These are phyloP conservation scores for Xylaria venustula DNA, from an alignment of 495 filamentous ascomycete genomes.

Conservation along the genomic window DNA sequence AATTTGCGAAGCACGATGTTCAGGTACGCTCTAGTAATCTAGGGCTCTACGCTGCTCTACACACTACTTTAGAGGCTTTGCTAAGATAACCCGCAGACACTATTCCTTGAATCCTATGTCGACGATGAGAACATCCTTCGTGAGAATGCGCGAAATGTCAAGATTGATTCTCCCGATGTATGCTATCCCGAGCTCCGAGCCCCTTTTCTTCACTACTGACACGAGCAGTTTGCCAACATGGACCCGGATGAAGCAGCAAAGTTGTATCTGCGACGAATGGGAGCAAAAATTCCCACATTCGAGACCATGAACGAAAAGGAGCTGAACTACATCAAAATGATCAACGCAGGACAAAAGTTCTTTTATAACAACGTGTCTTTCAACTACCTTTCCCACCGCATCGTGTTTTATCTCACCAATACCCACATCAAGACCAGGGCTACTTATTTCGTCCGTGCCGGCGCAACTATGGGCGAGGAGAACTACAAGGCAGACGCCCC, in stretches of 20 bases:
- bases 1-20: conserved; percentile 94
- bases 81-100: conserved; percentile 56
- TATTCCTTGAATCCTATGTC: conserved; percentile 96
- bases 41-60: no score
- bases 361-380: conserved; percentile 94
- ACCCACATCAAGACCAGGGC: conserved; percentile 91
- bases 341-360: conserved; percentile 91
- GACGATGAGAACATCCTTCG: conserved; percentile 91
- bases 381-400: conserved; percentile 90
- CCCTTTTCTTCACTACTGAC: conserved; percentile 23
- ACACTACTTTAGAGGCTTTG: background rate
- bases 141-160: conserved; percentile 95
- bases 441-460: conserved; percentile 87
- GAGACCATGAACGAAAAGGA: conserved; percentile 95
- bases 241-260: conserved; percentile 84
- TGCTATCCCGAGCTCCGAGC: conserved; percentile 22
- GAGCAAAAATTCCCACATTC: conserved; percentile 88
- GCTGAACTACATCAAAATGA: conserved; percentile 98
- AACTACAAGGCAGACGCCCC: conserved; percentile 88
- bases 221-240: conserved; percentile 77
- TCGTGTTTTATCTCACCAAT: conserved; percentile 97
- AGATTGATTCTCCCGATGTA: conserved; percentile 97
- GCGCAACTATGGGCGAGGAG: conserved; percentile 68
- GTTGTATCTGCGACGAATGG: conserved; percentile 85
- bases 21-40: conserved; percentile 54